Evolutionary conservation across 148 eudicot genomes (phyloP).

Genomic region (Chenopodium formosanum): DNA sequence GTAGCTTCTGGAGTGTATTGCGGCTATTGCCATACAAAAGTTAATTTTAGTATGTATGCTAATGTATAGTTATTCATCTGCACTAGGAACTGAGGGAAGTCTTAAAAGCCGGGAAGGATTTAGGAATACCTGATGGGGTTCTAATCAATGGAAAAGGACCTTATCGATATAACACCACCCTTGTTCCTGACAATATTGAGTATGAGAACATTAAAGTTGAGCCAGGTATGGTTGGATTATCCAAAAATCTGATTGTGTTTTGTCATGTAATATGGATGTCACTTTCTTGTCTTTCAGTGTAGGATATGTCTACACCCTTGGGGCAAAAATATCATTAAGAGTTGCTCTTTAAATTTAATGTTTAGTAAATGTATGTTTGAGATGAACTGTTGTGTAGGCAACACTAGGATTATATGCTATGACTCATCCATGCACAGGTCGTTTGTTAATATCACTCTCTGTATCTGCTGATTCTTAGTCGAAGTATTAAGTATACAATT

Average conservation of each 20-base stretch:
- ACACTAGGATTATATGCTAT: neutral
- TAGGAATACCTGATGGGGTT: slow-evolving; percentile 96
- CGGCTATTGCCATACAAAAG: neutral
- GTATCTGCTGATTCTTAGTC: neutral
- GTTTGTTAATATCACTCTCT: neutral
- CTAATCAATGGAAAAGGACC: slow-evolving; percentile 98
- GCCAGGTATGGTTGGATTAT: slow-evolving; percentile 57
- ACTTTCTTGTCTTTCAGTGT: neutral
- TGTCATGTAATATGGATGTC: neutral
- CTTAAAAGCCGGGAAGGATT: slow-evolving; percentile 61
- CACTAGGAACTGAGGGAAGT: slow-evolving; percentile 58
- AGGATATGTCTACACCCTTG: neutral
- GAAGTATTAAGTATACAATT: neutral
- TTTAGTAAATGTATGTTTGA: neutral
- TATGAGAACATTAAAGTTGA: slow-evolving; percentile 69
- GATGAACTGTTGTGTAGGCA: neutral
- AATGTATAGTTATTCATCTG: neutral
- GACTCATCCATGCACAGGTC: neutral
- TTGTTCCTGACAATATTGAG: slow-evolving; percentile 72
- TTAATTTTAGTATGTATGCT: neutral
- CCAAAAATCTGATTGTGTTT: neutral
- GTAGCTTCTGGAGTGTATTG: slow-evolving; percentile 29
- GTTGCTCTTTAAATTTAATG: neutral
- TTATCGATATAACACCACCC: slow-evolving; percentile 64
- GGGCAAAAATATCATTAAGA: neutral